Evolutionary conservation across 106 monocot species (phyloP).

Genomic region (Gastrodia elata): DNA sequence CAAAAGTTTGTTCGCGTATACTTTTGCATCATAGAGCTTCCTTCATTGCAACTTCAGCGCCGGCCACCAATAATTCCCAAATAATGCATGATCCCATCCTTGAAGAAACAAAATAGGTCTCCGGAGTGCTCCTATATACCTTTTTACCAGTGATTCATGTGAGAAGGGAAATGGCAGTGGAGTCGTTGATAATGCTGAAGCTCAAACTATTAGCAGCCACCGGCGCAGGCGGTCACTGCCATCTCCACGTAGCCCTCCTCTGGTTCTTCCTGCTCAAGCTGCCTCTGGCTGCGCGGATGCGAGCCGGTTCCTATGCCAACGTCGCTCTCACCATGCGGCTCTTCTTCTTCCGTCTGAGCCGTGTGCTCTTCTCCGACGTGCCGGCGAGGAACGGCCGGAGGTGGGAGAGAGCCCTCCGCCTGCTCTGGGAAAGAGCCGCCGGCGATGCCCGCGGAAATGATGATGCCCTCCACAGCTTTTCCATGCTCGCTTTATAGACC

Average conservation of each 20-base stretch:
- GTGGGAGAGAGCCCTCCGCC: slow-evolving; percentile 35
- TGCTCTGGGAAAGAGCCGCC: slow-evolving; percentile 19
- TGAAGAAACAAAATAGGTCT: neutral
- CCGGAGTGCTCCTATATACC: neutral
- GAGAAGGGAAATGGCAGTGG: slow-evolving; percentile 13
- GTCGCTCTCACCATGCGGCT: slow-evolving; percentile 25
- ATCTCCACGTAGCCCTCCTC: slow-evolving; percentile 28
- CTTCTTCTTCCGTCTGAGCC: slow-evolving; percentile 36
- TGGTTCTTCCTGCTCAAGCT: slow-evolving; percentile 41
- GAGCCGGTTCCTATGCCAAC: slow-evolving; percentile 13
- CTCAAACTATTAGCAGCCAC: slow-evolving; percentile 24
- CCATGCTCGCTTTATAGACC: slow-evolving; percentile 27
- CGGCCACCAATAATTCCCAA: neutral
- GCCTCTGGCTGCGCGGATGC: slow-evolving; percentile 15
- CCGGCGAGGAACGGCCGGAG: slow-evolving; percentile 15
- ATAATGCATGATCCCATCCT: neutral
- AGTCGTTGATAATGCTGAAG: slow-evolving; percentile 19
- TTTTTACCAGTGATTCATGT: neutral
- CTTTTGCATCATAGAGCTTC: neutral
- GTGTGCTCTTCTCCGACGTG: slow-evolving; percentile 20
- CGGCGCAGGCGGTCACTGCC: slow-evolving; percentile 14
- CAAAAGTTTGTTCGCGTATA: neutral
- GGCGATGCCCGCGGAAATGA: slow-evolving; percentile 14
- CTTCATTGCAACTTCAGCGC: neutral
- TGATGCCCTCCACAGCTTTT: slow-evolving; percentile 18